phyloP scores from a whole-genome alignment of 176 grass and related monocot species.

The Zoysia pacifica region DNA sequence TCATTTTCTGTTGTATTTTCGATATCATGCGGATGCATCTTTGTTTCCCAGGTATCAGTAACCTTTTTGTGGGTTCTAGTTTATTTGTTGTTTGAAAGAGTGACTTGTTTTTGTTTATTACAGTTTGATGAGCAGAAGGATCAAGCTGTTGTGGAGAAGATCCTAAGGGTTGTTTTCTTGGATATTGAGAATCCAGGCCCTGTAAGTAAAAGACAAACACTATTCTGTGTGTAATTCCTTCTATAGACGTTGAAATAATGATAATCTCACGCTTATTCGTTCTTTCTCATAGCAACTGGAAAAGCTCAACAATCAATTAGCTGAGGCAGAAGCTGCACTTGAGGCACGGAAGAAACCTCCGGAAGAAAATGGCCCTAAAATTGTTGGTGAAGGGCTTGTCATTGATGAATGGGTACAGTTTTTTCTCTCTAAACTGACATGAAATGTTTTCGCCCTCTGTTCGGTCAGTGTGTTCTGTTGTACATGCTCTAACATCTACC shows the following conservation, averaged over 20 bases:
- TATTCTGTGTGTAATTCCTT: conserved; percentile 4
- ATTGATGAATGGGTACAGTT: conserved; percentile 92
- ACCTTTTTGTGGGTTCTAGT: neutral
- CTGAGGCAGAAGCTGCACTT: conserved; percentile 84
- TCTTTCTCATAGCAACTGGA: conserved; percentile 78
- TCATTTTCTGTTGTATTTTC: conserved; percentile 1
- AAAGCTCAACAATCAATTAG: conserved; percentile 80
- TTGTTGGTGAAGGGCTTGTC: conserved; percentile 90
- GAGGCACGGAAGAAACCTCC: conserved; percentile 83
- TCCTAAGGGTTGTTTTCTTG: conserved; percentile 90
- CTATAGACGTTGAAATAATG: neutral
- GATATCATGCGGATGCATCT: neutral
- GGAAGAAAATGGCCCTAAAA: conserved; percentile 82
- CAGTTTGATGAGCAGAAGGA: conserved; percentile 98
- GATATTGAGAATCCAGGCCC: conserved; percentile 56
- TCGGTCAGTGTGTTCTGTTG: conserved; percentile 1
- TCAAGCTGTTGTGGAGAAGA: conserved; percentile 81
- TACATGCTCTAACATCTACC: conserved; percentile 7
- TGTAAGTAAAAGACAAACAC: conserved; percentile 51
- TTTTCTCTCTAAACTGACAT: conserved; percentile 15
- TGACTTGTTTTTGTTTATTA: conserved; percentile 32
- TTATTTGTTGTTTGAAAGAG: conserved; percentile 1
- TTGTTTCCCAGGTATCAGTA: neutral
- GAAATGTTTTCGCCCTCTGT: neutral
- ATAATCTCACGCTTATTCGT: conserved; percentile 17